Percentiles rank a stretch among this genome's conserved stretches.
Evolutionary conservation across 305 asterid genomes (phyloP).

Genomic region (Andrographis paniculata): DNA sequence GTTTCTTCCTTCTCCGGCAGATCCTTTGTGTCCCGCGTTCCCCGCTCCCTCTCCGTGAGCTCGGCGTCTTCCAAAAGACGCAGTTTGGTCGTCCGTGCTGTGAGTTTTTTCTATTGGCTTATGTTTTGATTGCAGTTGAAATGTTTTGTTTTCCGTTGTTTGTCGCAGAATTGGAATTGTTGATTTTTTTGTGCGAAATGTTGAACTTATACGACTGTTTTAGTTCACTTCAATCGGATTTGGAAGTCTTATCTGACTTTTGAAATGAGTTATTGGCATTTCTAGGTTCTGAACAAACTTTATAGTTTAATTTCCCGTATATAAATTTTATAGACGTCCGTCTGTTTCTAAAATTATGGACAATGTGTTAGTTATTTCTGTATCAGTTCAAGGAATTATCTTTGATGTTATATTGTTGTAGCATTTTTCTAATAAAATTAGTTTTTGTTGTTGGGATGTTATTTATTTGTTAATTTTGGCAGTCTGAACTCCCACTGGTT

Average conservation of each 20-base stretch:
- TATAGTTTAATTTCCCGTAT: too few relatives aligned
- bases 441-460: background rate
- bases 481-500: slow-evolving; percentile 82
- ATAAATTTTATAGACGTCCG: too few relatives aligned
- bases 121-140: background rate
- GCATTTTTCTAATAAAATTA: background rate
- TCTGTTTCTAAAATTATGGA: too few relatives aligned
- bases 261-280: too few relatives aligned
- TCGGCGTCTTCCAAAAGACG: slow-evolving; percentile 32
- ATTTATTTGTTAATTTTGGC: slow-evolving; percentile 15
- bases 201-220: too few relatives aligned
- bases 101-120: slow-evolving; percentile 24
- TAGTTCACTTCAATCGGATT: too few relatives aligned
- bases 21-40: slow-evolving; percentile 26
- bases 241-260: too few relatives aligned
- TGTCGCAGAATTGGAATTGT: background rate
- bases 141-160: background rate
- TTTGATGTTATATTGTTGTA: too few relatives aligned
- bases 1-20: slow-evolving; percentile 48
- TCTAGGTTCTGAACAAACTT: too few relatives aligned
- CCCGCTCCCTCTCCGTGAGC: slow-evolving; percentile 32
- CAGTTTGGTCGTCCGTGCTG: slow-evolving; percentile 57
- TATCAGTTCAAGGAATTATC: too few relatives aligned
- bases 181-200: too few relatives aligned
- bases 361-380: too few relatives aligned